Evolutionary conservation across 495 filamentous ascomycete species (phyloP).

Genomic region (Penicillium taxi): DNA sequence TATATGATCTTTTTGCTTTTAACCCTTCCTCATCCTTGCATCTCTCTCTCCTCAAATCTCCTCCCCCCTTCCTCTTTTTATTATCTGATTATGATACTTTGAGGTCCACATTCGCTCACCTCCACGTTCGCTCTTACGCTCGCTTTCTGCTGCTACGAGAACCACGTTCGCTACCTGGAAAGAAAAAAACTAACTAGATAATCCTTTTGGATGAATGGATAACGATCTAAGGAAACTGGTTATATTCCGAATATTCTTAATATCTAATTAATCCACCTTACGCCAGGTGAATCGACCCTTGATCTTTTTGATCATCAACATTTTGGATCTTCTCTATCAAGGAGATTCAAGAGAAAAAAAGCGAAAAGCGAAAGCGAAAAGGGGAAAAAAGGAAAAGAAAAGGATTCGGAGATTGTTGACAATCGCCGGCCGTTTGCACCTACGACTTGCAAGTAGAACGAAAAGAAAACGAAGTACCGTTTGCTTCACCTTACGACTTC

Average conservation of each 20-base stretch:
- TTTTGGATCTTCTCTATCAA: not conserved
- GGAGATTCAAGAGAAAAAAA: not conserved
- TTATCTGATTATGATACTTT: constrained; percentile 29
- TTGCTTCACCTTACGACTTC: not conserved
- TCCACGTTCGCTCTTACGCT: constrained; percentile 40
- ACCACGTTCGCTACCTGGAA: constrained; percentile 43
- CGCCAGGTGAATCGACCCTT: constrained; percentile 12
- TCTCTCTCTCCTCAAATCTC: constrained; percentile 10
- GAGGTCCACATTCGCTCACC: constrained; percentile 35
- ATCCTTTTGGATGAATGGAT: constrained; percentile 8
- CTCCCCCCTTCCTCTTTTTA: constrained; percentile 14
- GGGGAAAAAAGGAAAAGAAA: not conserved
- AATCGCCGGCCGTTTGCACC: constrained; percentile 6
- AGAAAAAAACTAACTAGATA: no score
- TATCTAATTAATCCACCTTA: constrained; percentile 18
- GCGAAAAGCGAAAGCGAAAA: not conserved
- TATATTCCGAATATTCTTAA: constrained; percentile 18
- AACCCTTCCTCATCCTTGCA: constrained; percentile 24
- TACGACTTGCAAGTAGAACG: constrained; percentile 2
- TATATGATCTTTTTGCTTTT: constrained; percentile 16
- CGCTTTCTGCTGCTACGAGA: constrained; percentile 37
- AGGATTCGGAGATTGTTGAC: constrained; percentile 6
- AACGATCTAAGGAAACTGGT: constrained; percentile 5
- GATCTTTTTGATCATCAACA: constrained; percentile 5
- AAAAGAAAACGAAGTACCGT: no score